Conservation (phyloP, 768 basidiomycete genomes). For the Scleroderma citrinum region DNA sequence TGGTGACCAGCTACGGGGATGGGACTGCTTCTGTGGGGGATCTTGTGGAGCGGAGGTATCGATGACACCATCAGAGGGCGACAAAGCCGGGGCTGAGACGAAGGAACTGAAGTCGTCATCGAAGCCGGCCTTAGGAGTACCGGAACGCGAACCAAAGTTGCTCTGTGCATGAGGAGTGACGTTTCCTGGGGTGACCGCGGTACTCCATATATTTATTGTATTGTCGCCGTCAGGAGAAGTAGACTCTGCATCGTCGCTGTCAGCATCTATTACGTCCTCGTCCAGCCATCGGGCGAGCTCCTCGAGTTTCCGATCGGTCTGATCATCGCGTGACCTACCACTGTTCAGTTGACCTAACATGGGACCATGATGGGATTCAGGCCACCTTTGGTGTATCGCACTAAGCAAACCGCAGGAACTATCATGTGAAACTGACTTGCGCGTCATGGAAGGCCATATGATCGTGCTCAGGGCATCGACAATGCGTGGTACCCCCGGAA, state of each 20-base stretch:
- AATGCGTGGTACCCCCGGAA: conserved; percentile 57
- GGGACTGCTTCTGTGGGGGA: neutral
- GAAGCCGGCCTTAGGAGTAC: conserved; percentile 42
- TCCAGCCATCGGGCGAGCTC: conserved; percentile 60
- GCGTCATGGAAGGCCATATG: conserved; percentile 81
- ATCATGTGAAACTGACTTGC: conserved; percentile 10
- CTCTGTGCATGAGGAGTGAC: conserved; percentile 18
- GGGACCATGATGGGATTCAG: conserved; percentile 13
- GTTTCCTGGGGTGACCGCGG: conserved; percentile 26
- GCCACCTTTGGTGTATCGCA: neutral
- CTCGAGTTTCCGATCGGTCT: conserved; percentile 47
- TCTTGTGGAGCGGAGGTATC: neutral
- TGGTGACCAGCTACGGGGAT: neutral
- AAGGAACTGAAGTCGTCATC: conserved; percentile 82
- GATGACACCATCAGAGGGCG: conserved; percentile 20
- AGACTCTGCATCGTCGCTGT: conserved; percentile 10
- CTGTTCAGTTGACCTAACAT: conserved; percentile 15
- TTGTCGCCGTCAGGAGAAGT: conserved; percentile 13
- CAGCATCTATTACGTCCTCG: conserved; percentile 24
- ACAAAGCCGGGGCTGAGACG: conserved; percentile 51
- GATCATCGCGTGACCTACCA: conserved; percentile 20
- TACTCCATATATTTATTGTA: conserved; percentile 36
- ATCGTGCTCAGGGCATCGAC: conserved; percentile 78
- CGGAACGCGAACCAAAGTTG: conserved; percentile 16
- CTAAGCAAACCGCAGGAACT: neutral